A percentile compares a stretch with the other conserved stretches of the same genome.
phyloP scores from a whole-genome alignment of 108 stramenopile species.

The Parietichytrium sp. region DNA sequence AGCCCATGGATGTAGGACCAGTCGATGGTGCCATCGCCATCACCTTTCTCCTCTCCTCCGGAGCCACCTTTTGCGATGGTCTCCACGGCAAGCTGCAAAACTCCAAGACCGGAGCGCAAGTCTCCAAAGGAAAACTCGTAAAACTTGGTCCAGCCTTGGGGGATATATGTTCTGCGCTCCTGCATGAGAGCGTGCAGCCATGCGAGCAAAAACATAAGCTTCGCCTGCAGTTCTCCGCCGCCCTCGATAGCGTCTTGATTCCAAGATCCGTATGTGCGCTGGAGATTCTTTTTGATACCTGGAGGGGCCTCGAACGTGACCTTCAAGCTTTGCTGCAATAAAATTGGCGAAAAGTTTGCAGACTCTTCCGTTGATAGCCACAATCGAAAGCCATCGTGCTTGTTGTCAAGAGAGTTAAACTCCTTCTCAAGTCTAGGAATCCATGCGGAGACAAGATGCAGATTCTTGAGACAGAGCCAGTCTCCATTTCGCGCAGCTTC shows the following conservation, averaged over 20 bases:
- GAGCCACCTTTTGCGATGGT: no score
- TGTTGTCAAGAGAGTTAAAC: slow-evolving; percentile 39
- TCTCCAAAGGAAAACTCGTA: slow-evolving; percentile 67
- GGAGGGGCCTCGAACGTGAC: slow-evolving; percentile 69
- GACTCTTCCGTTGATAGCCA: slow-evolving; percentile 68
- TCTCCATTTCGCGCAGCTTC: slow-evolving; percentile 47
- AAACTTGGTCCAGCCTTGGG: slow-evolving; percentile 69
- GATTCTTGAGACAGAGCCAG: slow-evolving; percentile 68
- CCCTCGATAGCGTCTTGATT: slow-evolving; percentile 40
- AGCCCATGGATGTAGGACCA: slow-evolving; percentile 60
- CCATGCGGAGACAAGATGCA: slow-evolving; percentile 65
- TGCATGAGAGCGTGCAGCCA: slow-evolving; percentile 67
- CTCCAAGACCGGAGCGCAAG: slow-evolving; percentile 57
- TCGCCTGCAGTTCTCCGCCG: slow-evolving; percentile 46
- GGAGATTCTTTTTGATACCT: slow-evolving; percentile 64
- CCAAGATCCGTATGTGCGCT: slow-evolving; percentile 60
- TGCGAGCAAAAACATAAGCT: slow-evolving; percentile 58
- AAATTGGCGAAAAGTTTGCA: slow-evolving; percentile 53
- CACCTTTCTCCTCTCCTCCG: neutral
- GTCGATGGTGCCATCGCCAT: slow-evolving; percentile 46
- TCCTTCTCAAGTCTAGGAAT: slow-evolving; percentile 56
- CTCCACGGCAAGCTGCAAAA: slow-evolving; percentile 42
- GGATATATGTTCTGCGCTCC: slow-evolving; percentile 64
- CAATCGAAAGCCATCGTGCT: slow-evolving; percentile 55
- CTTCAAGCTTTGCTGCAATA: slow-evolving; percentile 65